Conservation (phyloP, 1,284 basidiomycete species). For the Sporisorium reilianum region DNA sequence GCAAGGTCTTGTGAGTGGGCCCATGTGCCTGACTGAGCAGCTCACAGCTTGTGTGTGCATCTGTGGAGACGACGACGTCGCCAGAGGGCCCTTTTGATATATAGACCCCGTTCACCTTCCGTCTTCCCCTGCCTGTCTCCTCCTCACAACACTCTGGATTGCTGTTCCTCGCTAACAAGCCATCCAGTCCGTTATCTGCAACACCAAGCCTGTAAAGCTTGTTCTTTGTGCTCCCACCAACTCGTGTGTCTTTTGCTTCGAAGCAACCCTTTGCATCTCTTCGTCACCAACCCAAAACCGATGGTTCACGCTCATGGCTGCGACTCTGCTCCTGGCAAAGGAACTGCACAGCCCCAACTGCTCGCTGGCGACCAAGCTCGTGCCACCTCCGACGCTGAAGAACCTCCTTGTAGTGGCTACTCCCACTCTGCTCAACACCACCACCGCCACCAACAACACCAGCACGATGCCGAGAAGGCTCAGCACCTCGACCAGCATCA, state of each 20-base stretch:
- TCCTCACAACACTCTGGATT: slow-evolving; percentile 23
- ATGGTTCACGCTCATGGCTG: slow-evolving; percentile 55
- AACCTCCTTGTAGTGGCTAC: slow-evolving; percentile 61
- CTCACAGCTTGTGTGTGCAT: not conserved
- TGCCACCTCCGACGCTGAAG: slow-evolving; percentile 48
- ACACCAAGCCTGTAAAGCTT: slow-evolving; percentile 13
- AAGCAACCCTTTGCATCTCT: slow-evolving; percentile 1
- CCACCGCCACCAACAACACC: slow-evolving; percentile 19
- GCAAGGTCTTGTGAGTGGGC: slow-evolving; percentile 6
- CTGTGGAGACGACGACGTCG: not conserved
- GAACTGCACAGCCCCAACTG: slow-evolving; percentile 51
- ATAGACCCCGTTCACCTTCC: slow-evolving; percentile 1
- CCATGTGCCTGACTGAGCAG: not conserved
- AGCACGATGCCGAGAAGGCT: slow-evolving; percentile 30
- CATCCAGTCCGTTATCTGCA: slow-evolving; percentile 25
- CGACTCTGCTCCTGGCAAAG: slow-evolving; percentile 55
- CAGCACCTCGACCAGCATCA: slow-evolving; percentile 34
- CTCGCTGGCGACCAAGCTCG: slow-evolving; percentile 38
- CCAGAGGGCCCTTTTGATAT: slow-evolving; percentile 9
- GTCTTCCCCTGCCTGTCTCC: not conserved
- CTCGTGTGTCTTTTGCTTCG: slow-evolving; percentile 24
- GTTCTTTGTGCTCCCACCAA: slow-evolving; percentile 22
- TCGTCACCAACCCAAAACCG: slow-evolving; percentile 34
- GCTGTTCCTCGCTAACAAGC: slow-evolving; percentile 18
- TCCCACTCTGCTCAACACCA: slow-evolving; percentile 39